Evolutionary conservation across 179 eudicot species (phyloP), one percentile per base, ranked within the genome.

Genomic region (Drosera spatulata): DNA sequence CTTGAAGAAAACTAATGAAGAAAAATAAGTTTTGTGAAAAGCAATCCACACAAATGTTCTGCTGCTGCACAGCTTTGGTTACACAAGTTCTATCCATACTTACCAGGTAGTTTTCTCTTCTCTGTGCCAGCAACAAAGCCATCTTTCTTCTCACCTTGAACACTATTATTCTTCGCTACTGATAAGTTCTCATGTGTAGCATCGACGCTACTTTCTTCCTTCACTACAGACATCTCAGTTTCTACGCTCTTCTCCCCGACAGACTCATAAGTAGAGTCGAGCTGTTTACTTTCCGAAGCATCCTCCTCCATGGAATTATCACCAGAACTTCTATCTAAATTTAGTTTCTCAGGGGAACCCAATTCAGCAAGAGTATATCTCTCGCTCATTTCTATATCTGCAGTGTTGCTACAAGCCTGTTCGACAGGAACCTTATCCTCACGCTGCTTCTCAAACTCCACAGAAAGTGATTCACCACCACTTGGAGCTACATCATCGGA

Each of bases 301-400:
- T 84, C 96, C 69, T 88, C 96, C 67, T 88, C 95, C 87, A 88
- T 74, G 50, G 86, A 91, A 69, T 88, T 91, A 73, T 91, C 95
- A 61, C 88, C 85, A 69, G 94, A 88, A 76, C 84, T 86, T 66
- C 84, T 76, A 74, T 88, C 97, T 71, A 91, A 72, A 71, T 75
- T 85, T 67, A 88, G 66, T 65, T 85, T 88, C 70, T 85, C 96
- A 55, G 88, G 71, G 59, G 80, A 82, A 62, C 74, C 85, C 59
- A 75, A 67, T 77, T 85, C 87, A 57, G 75, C 85, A 71, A 69
- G 75, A 71, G 69, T 77, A 74, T 69, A 78, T 75, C 80, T 80
- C 77, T 68, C 80, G 78, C 67, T 67, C 69, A 70, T 62, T 56
- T 91, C 86, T 63, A 61, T 72, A 72, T 64, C 69, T 60, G 73